Percentiles rank a stretch among this genome's conserved stretches.
phyloP scores from a whole-genome alignment of 345 rosid genomes.

The Eucalyptus sp. region DNA sequence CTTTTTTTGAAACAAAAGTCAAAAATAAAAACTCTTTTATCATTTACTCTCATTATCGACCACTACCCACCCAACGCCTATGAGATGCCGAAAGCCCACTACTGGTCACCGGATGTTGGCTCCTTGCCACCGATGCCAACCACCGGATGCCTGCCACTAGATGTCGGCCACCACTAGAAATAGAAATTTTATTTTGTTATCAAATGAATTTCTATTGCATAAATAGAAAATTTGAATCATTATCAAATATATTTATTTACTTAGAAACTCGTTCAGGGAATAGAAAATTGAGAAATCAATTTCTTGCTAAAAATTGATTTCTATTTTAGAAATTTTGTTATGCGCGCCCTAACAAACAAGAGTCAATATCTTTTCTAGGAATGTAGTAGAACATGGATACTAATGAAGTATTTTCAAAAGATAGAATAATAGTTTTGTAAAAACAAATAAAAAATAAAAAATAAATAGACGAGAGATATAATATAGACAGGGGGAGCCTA shows the following conservation, averaged over 20 bases:
- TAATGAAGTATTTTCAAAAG: not conserved
- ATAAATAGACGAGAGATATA: not conserved
- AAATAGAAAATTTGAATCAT: too few species aligned
- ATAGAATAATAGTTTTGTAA: not conserved
- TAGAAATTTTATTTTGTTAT: too few species aligned
- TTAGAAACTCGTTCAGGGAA: fast-evolving
- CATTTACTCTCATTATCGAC: fast-evolving
- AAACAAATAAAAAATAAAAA: not conserved
- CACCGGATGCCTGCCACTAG: fast-evolving
- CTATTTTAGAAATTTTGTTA: fast-evolving
- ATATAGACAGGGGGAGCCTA: not conserved
- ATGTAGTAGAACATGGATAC: not conserved
- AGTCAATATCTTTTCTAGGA: not conserved
- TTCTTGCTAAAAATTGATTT: too few species aligned
- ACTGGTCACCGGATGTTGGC: fast-evolving
- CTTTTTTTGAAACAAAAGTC: too few species aligned
- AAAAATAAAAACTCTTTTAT: too few species aligned
- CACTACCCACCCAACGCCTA: too few species aligned
- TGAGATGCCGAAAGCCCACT: too few species aligned
- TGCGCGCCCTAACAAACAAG: fast-evolving
- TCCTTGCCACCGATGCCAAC: fast-evolving
- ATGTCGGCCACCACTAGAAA: fast-evolving
- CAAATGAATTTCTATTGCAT: fast-evolving
- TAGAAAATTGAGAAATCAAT: too few species aligned
- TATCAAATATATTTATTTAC: too few species aligned